Percentiles rank a stretch among this genome's conserved stretches.
phyloP scores from a whole-genome alignment of 1,139 yeast genomes.

The Saccharomyces hybrid region DNA sequence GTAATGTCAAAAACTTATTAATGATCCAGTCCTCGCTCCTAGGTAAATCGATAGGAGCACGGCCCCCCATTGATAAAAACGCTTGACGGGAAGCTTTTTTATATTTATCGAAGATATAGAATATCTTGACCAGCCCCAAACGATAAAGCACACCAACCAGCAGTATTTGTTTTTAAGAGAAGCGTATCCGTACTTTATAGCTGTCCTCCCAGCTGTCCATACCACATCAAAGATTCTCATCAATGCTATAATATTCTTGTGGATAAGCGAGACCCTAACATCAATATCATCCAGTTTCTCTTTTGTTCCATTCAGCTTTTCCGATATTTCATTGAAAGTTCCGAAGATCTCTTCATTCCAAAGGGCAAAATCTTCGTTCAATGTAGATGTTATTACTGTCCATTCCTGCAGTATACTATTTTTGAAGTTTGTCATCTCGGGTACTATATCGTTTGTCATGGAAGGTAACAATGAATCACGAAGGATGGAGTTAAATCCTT shows the following conservation, averaged over 20 bases:
- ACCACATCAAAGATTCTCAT: background rate
- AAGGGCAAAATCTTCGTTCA: constrained; percentile 9
- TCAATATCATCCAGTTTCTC: constrained; percentile 12
- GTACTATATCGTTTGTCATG: constrained; percentile 4
- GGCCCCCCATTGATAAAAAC: background rate
- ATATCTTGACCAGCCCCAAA: background rate
- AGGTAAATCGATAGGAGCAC: background rate
- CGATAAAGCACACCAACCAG: background rate
- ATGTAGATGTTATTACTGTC: constrained; percentile 6
- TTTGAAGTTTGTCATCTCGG: constrained; percentile 7
- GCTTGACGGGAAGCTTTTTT: background rate
- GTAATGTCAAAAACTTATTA: background rate
- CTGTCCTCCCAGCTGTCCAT: constrained; percentile 1
- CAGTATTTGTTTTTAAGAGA: background rate
- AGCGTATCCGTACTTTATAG: background rate
- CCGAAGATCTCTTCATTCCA: constrained; percentile 11
- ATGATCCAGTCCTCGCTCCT: background rate
- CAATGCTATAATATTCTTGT: background rate
- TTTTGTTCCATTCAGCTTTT: constrained; percentile 10
- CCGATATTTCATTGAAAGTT: constrained; percentile 9
- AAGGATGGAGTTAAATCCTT: constrained; percentile 7
- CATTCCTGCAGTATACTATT: constrained; percentile 11
- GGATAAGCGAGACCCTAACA: background rate
- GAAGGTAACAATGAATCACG: constrained; percentile 5
- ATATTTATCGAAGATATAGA: background rate